A percentile compares a stretch with the other conserved stretches of the same genome.
These are phyloP conservation scores for Eruca vesicaria DNA, from an alignment of 441 rosid genomes.

Conservation along the genomic window DNA sequence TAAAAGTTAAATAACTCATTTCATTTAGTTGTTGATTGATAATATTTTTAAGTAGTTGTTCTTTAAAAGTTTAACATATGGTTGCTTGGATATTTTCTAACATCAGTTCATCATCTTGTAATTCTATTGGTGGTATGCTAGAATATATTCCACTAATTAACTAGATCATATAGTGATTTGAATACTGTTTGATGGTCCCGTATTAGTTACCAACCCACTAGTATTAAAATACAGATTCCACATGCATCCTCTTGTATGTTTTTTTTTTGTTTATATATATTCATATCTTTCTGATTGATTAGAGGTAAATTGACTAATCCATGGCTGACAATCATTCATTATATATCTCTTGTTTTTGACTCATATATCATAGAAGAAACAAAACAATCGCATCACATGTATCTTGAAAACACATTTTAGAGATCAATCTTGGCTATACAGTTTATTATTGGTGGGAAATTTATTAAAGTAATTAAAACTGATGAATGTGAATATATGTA, in stretches of 20 bases:
- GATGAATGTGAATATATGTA: not conserved
- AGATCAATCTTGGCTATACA: not conserved
- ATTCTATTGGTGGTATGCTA: slow-evolving; percentile 6
- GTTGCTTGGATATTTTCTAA: slow-evolving; percentile 15
- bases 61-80: not conserved
- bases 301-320: not conserved
- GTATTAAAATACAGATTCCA: slow-evolving; percentile 9
- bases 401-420: not conserved
- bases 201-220: slow-evolving; percentile 29
- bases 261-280: not conserved
- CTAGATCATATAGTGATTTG: slow-evolving; percentile 11
- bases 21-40: not conserved
- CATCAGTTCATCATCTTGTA: slow-evolving; percentile 11
- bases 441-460: not conserved
- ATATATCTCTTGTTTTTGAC: not conserved
- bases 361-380: not conserved
- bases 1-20: not conserved
- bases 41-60: not conserved
- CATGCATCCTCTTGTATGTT: slow-evolving; percentile 10
- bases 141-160: slow-evolving; percentile 18
- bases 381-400: too few relatives aligned
- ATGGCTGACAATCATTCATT: not conserved
- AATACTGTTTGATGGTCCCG: slow-evolving; percentile 25
- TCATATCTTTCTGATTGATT: not conserved
- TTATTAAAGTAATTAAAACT: not conserved